A percentile compares a stretch with the other conserved stretches of the same genome.
Conservation (phyloP, 176 grass and related monocot species). For the Musa acuminata region DNA sequence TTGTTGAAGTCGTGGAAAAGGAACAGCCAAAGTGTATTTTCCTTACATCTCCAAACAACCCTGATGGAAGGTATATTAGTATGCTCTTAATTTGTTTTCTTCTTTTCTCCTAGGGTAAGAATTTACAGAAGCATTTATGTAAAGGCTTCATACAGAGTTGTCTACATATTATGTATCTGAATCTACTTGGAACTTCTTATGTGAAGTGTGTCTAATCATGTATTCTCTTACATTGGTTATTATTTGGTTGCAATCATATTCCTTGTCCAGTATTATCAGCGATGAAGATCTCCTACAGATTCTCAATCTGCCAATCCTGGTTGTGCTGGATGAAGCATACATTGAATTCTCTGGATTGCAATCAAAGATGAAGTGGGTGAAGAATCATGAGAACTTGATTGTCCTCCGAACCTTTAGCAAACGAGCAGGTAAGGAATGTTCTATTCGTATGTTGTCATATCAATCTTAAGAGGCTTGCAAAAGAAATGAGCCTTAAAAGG, state of each 20-base stretch:
- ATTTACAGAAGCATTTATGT: neutral
- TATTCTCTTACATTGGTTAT: neutral
- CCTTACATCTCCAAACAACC: slow-evolving; percentile 97
- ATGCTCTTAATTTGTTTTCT: neutral
- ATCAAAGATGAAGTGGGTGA: slow-evolving; percentile 92
- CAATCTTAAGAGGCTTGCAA: neutral
- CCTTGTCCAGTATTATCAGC: slow-evolving; percentile 69
- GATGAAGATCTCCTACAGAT: slow-evolving; percentile 83
- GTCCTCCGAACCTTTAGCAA: slow-evolving; percentile 99
- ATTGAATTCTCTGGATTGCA: slow-evolving; percentile 81
- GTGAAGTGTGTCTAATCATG: neutral
- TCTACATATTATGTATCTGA: neutral
- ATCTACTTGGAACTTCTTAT: neutral
- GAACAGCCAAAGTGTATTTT: slow-evolving; percentile 97
- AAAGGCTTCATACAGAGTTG: neutral
- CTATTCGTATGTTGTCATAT: neutral
- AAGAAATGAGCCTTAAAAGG: neutral
- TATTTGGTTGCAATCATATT: neutral
- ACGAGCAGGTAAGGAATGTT: slow-evolving; percentile 60
- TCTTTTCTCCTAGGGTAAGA: neutral
- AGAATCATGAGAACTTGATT: slow-evolving; percentile 87
- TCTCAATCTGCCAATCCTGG: slow-evolving; percentile 81
- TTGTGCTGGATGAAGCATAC: slow-evolving; percentile 96
- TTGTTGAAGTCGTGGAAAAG: slow-evolving; percentile 62
- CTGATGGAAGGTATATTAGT: slow-evolving; percentile 76